Conservation (phyloP, 164 flowering plant genomes). For the Stephania japonica region DNA sequence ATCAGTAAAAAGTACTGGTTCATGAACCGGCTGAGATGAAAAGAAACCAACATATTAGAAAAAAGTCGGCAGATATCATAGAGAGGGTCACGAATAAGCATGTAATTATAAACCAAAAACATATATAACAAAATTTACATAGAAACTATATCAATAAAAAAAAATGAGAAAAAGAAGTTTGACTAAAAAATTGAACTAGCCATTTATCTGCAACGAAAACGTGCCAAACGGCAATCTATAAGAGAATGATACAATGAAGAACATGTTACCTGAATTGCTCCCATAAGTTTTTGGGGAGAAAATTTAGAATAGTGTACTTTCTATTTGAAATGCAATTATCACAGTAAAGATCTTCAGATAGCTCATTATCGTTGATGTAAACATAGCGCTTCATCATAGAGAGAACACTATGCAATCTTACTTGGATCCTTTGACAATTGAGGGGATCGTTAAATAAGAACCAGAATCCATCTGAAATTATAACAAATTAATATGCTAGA, state of each 20-base stretch:
- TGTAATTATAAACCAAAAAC: not conserved
- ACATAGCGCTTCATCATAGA: conserved; percentile 76
- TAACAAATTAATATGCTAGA: not conserved
- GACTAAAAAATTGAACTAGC: not conserved
- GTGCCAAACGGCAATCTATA: not conserved
- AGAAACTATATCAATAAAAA: no score
- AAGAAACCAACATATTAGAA: conserved; percentile 1
- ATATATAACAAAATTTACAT: not conserved
- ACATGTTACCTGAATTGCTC: conserved; percentile 90
- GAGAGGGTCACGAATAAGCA: not conserved
- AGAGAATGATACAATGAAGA: not conserved
- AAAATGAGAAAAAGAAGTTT: not conserved
- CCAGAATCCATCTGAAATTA: not conserved
- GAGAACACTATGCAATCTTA: conserved; percentile 15
- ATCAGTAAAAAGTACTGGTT: conserved; percentile 96
- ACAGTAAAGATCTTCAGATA: conserved; percentile 53
- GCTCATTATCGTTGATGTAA: conserved; percentile 68
- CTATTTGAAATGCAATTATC: conserved; percentile 89
- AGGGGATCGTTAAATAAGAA: conserved; percentile 3
- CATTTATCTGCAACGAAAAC: not conserved
- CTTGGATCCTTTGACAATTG: conserved; percentile 4
- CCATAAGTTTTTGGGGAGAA: conserved; percentile 91
- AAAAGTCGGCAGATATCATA: not conserved
- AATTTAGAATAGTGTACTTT: conserved; percentile 83
- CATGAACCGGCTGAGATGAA: conserved; percentile 86